Base-by-base conservation (phyloP, 1,284 basidiomycete genomes). In the Apiotrichum veenhuisii region DNA sequence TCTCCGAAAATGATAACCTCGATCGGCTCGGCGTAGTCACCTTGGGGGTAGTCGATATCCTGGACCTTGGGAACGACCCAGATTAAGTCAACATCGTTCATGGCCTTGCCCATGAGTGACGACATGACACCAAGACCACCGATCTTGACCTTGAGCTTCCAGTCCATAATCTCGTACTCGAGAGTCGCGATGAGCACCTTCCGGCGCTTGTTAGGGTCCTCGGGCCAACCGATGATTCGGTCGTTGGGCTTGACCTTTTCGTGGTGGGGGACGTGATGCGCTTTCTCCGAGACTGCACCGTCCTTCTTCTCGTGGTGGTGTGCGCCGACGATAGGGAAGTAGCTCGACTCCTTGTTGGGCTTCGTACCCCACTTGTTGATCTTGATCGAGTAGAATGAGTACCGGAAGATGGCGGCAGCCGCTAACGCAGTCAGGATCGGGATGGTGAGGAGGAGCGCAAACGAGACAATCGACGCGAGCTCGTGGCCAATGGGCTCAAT, bases 121-220 rank as follows among this genome's bases (percentile, higher is more conserved):
- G 91, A 93, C 91, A 95, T 94, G 80, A 94, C 91, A 82, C 91
- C 91, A 27, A 95, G 82, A 79, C 91, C 91, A 79, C 91, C 91
- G 65, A 94, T 94, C 82, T 94, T 94, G 80, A 95, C 91, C 78
- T 94, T 94, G 60, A 93, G 77, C 78, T 93, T 93, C 91, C 91
- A 95, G 73, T 94, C 91, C 67, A 93, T 86, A 70, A 95, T 89
- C 75, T 95, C 91, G 76, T 95, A 95, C 77, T 95, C 91, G 57
- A 95, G 82, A 0, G 91, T 94, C 12, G 91, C 81, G 62, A 95
- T 94, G 52, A 95, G 82, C 26, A 92, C 89, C 76, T 88, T 91
- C 73, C 91, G 83, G 47, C 91, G 84, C 77, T 93, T 93, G 68
- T 85, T 82, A 76, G 87, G 87, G 78, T 89, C 86, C 73, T 94